Percentiles rank a stretch among this genome's conserved stretches.
phyloP scores from a whole-genome alignment of 176 grass and related monocot genomes.

The Musa beccarii region DNA sequence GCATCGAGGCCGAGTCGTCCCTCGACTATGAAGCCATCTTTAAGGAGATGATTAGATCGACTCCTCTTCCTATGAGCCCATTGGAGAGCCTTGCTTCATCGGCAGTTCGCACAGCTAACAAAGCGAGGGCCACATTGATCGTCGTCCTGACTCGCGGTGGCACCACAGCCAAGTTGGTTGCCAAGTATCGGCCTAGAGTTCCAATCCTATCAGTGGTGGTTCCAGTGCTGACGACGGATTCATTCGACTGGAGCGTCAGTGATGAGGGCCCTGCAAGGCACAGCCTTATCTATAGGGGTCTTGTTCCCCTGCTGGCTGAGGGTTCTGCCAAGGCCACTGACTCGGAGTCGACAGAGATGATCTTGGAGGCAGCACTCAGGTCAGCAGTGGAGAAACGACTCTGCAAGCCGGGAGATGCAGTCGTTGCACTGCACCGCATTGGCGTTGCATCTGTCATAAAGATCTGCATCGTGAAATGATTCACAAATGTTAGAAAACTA shows the following conservation, averaged over 20 bases:
- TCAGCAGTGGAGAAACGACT: slow-evolving; percentile 45
- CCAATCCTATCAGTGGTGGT: slow-evolving; percentile 84
- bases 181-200: slow-evolving; percentile 75
- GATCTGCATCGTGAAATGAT: slow-evolving; percentile 85
- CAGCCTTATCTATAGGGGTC: slow-evolving; percentile 76
- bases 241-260: slow-evolving; percentile 70
- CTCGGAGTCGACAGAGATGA: slow-evolving; percentile 76
- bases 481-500: not conserved
- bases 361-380: slow-evolving; percentile 60
- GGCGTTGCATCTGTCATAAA: slow-evolving; percentile 85
- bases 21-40: slow-evolving; percentile 68
- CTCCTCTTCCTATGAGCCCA: slow-evolving; percentile 82
- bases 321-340: slow-evolving; percentile 87
- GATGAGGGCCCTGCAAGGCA: slow-evolving; percentile 62
- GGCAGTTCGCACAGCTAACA: slow-evolving; percentile 79
- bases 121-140: slow-evolving; percentile 60
- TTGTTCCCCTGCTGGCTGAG: slow-evolving; percentile 61
- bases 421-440: slow-evolving; percentile 73
- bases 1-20: slow-evolving; percentile 77
- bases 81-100: slow-evolving; percentile 83
- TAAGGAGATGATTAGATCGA: slow-evolving; percentile 73
- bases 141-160: slow-evolving; percentile 81
- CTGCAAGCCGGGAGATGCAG: slow-evolving; percentile 61
- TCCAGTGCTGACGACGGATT: slow-evolving; percentile 59
- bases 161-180: slow-evolving; percentile 73